Conservation (phyloP, 75 land plant species). For the Chamaecyparis obtusa region DNA sequence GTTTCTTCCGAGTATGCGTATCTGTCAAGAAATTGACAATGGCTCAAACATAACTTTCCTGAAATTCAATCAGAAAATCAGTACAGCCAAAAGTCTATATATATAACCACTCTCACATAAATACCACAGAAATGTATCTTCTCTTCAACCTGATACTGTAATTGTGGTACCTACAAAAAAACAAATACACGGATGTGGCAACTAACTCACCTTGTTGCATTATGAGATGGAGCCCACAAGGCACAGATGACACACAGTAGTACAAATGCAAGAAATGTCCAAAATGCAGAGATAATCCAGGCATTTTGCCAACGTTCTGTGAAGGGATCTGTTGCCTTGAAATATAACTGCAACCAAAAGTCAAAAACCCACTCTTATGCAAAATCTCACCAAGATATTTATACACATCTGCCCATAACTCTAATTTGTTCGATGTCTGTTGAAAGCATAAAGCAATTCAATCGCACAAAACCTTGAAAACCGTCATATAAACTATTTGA, state of each 20-base stretch:
- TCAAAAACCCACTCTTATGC: not conserved
- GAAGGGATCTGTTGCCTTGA: slow-evolving; percentile 85
- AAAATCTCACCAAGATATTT: not conserved
- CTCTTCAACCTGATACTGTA: not conserved
- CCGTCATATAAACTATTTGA: not conserved
- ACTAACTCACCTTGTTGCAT: slow-evolving; percentile 64
- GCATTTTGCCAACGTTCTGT: slow-evolving; percentile 91
- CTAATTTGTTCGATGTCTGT: not conserved
- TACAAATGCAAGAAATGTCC: slow-evolving; percentile 73
- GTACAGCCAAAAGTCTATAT: not conserved
- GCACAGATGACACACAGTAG: slow-evolving; percentile 81
- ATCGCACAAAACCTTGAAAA: not conserved
- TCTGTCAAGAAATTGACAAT: slow-evolving; percentile 23
- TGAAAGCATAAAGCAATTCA: not conserved
- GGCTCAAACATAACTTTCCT: not conserved
- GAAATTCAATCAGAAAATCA: not conserved
- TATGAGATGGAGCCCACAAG: slow-evolving; percentile 95
- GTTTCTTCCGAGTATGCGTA: slow-evolving; percentile 84
- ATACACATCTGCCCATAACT: not conserved
- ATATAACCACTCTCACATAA: too few relatives aligned
- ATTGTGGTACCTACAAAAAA: not conserved
- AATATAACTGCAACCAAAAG: slow-evolving; percentile 55
- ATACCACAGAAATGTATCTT: not conserved
- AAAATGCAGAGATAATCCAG: slow-evolving; percentile 91
- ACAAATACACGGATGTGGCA: not conserved